phyloP scores from a whole-genome alignment of 2,329 filamentous ascomycete genomes.

The Fusarium multiceps region DNA sequence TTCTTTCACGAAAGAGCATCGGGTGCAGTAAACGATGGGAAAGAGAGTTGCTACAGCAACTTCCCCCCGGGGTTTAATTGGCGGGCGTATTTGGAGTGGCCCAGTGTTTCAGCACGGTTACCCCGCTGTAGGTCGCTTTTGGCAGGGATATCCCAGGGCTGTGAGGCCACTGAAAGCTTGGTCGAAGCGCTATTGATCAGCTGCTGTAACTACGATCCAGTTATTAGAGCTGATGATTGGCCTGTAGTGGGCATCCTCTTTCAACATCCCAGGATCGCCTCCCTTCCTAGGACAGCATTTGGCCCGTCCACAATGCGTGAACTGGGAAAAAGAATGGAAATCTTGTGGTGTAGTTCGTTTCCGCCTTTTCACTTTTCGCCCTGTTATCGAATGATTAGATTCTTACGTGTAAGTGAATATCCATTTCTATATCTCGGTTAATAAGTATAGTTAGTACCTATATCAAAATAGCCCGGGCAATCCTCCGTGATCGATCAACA shows the following conservation, averaged over 20 bases:
- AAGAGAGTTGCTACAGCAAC: conserved; percentile 44
- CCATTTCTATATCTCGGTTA: conserved; percentile 9
- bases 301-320: conserved; percentile 34
- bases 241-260: conserved; percentile 3
- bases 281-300: conserved; percentile 24
- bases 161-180: conserved; percentile 37
- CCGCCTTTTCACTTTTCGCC: conserved; percentile 20
- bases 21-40: conserved; percentile 17
- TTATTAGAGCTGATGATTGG: conserved; percentile 23
- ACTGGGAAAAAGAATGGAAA: conserved; percentile 17
- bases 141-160: conserved; percentile 29
- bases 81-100: conserved; percentile 37
- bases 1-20: conserved; percentile 35
- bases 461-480: not conserved
- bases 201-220: conserved; percentile 26
- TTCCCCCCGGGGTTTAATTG: conserved; percentile 18
- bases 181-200: conserved; percentile 35
- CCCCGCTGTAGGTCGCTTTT: conserved; percentile 43
- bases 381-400: conserved; percentile 29
- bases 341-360: conserved; percentile 21
- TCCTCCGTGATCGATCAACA: conserved; percentile 8
- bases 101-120: conserved; percentile 42
- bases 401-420: not conserved
- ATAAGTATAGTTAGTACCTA: conserved; percentile 11
- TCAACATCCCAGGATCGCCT: conserved; percentile 17